A percentile compares a stretch with the other conserved stretches of the same genome.
phyloP scores from a whole-genome alignment of 768 basidiomycete species.

The Pholiota molesta region DNA sequence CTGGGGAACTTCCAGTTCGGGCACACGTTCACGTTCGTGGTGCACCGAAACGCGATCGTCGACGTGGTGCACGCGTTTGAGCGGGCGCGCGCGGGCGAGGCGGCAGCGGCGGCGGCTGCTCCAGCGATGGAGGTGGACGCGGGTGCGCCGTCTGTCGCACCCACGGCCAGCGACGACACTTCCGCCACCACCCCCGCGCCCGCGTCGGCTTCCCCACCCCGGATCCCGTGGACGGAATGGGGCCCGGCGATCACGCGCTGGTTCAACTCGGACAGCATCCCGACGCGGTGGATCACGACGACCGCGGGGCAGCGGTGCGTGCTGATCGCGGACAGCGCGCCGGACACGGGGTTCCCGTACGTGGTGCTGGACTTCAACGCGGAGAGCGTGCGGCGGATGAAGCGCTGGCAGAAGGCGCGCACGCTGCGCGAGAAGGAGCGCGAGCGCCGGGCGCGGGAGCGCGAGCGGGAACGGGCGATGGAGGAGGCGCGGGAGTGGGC shows the following conservation, averaged over 20 bases:
- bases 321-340: slow-evolving; percentile 19
- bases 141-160: too few relatives aligned
- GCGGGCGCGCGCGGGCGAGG: not conserved
- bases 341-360: slow-evolving; percentile 9
- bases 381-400: slow-evolving; percentile 20
- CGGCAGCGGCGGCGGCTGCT: too few relatives aligned
- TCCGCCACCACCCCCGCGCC: not conserved
- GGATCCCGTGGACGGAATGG: slow-evolving; percentile 36
- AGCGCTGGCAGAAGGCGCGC: slow-evolving; percentile 1
- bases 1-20: slow-evolving; percentile 7
- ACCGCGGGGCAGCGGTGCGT: slow-evolving; percentile 38
- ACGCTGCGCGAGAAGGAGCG: slow-evolving; percentile 11
- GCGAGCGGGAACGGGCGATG: not conserved
- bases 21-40: slow-evolving; percentile 9
- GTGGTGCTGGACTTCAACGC: slow-evolving; percentile 33
- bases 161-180: not conserved
- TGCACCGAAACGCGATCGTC: not conserved
- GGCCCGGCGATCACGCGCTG: slow-evolving; percentile 37
- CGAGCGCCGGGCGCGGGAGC: slow-evolving; percentile 3
- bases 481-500: slow-evolving; percentile 3
- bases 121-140: too few relatives aligned
- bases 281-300: slow-evolving; percentile 44
- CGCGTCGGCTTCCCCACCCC: not conserved
- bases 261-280: slow-evolving; percentile 32
- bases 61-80: not conserved